Evolutionary conservation across 2,329 filamentous ascomycete genomes (phyloP).

Genomic region (Neofusicoccum sp.): DNA sequence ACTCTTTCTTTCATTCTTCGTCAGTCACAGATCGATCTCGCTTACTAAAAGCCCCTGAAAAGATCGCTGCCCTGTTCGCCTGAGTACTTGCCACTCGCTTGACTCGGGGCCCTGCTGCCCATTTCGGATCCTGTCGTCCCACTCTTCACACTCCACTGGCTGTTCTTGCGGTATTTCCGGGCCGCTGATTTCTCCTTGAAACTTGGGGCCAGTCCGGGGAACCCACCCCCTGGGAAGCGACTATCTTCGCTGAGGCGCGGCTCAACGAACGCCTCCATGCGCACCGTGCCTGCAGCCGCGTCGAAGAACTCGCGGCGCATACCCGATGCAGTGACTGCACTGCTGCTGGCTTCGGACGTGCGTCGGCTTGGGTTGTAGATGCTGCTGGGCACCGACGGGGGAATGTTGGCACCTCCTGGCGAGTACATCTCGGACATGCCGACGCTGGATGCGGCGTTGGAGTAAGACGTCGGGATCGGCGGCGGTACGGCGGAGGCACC

Average conservation of each 20-base stretch:
- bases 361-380: conserved; percentile 49
- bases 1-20: background rate
- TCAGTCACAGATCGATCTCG: background rate
- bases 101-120: conserved; percentile 12
- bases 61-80: conserved; percentile 14
- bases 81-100: conserved; percentile 15
- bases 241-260: conserved; percentile 13
- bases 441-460: background rate
- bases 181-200: conserved; percentile 9
- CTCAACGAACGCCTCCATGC: conserved; percentile 96
- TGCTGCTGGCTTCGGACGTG: conserved; percentile 36
- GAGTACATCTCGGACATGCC: conserved; percentile 14
- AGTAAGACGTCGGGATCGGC: conserved; percentile 6
- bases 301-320: conserved; percentile 71
- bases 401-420: conserved; percentile 30
- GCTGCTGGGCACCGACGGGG: conserved; percentile 64
- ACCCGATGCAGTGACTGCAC: background rate
- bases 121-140: background rate
- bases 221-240: conserved; percentile 32
- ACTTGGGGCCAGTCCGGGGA: background rate
- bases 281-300: conserved; percentile 75
- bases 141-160: conserved; percentile 7
- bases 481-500: conserved; percentile 39
- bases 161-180: conserved; percentile 8
- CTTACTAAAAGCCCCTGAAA: conserved; percentile 17